Base-by-base conservation (phyloP, 2,329 filamentous ascomycete species). In the Fusarium longipes region DNA sequence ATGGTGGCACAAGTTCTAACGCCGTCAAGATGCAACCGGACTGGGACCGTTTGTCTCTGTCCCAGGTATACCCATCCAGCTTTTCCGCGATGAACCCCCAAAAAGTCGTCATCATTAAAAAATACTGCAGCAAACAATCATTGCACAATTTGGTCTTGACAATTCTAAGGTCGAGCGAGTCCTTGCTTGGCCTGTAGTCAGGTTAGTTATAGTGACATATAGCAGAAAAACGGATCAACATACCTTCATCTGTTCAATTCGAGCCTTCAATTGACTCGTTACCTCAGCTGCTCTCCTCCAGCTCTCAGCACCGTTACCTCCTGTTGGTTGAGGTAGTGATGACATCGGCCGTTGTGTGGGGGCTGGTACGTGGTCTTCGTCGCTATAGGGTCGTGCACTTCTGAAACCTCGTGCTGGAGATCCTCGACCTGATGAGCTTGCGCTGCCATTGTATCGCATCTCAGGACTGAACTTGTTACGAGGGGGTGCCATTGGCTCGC, bases 161-260 rank as follows among this genome's bases (percentile, higher is more conserved):
- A 40, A 56, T 38, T 36, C 43, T 74, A 75, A 63, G 81, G 80
- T 73, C 82, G 78, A 67, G 78, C 80, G 67, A 84, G 81, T 49
- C 83, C 83, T 71, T 86, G 84, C 70, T 83, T 81, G 25, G 83
- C 83, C 83, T 85, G 25, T 3, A 17, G 5, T 6, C 18, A 6
- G 44, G 64, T 67, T 50, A 68, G 55, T 65, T 14, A 44, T 30
- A 2, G 8, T 18, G n/a, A n/a, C 1, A 17, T 5, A 20, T 8
- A 9, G 1, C 3, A 15, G 20, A 20, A 2, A 25, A 2, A 17
- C 4, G 5, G 7, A 12, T 39, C 4, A 17, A 74, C 81, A 70
- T 74, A 87, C 88, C 86, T 98, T 99, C 96, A 99, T 99, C 84
- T 96, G 92, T 83, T 98, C 96, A 78, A 99, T 99, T 77, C 96